A percentile compares a stretch with the other conserved stretches of the same genome.
Evolutionary conservation across 495 filamentous ascomycete genomes (phyloP).

Genomic region (Apiosordaria backusii): DNA sequence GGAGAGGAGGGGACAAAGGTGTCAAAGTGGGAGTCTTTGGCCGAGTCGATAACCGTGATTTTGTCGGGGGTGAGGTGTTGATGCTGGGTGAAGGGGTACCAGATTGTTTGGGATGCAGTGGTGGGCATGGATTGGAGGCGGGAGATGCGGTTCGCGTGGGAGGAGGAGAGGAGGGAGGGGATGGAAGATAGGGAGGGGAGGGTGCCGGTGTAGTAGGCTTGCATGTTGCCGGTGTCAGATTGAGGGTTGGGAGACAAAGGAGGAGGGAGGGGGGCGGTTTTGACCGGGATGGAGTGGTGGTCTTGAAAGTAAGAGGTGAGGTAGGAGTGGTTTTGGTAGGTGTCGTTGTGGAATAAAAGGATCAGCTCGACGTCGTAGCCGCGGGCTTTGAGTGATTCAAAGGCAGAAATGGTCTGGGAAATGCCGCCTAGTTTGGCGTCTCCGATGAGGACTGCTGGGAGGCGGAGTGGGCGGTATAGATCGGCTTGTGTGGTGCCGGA

Average conservation of each 20-base stretch:
- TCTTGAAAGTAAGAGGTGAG: slow-evolving; percentile 57
- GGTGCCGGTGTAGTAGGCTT: slow-evolving; percentile 50
- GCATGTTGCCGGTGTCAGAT: slow-evolving; percentile 55
- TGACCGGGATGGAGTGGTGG: slow-evolving; percentile 52
- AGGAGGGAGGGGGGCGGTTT: slow-evolving; percentile 54
- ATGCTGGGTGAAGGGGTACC: slow-evolving; percentile 83
- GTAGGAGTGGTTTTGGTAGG: slow-evolving; percentile 64
- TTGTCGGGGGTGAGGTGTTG: slow-evolving; percentile 52
- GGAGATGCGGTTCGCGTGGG: slow-evolving; percentile 41
- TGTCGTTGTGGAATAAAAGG: slow-evolving; percentile 57
- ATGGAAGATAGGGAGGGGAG: background rate
- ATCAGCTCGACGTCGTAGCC: slow-evolving; percentile 71
- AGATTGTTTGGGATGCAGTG: slow-evolving; percentile 58
- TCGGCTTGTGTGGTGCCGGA: slow-evolving; percentile 73
- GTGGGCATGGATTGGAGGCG: slow-evolving; percentile 56
- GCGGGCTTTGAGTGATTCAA: slow-evolving; percentile 65
- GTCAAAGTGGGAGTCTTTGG: slow-evolving; percentile 71
- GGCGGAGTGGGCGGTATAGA: slow-evolving; percentile 63
- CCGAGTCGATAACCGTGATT: slow-evolving; percentile 71
- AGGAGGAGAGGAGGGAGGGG: background rate
- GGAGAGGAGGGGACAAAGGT: slow-evolving; percentile 34
- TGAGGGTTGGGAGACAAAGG: slow-evolving; percentile 20
- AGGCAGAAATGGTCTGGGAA: slow-evolving; percentile 68
- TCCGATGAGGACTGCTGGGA: slow-evolving; percentile 69
- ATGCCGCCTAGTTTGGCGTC: slow-evolving; percentile 72